Percentiles rank a stretch among this genome's conserved stretches.
Conservation (phyloP, 1,284 basidiomycete species). For the Ceratobasidium sp. region DNA sequence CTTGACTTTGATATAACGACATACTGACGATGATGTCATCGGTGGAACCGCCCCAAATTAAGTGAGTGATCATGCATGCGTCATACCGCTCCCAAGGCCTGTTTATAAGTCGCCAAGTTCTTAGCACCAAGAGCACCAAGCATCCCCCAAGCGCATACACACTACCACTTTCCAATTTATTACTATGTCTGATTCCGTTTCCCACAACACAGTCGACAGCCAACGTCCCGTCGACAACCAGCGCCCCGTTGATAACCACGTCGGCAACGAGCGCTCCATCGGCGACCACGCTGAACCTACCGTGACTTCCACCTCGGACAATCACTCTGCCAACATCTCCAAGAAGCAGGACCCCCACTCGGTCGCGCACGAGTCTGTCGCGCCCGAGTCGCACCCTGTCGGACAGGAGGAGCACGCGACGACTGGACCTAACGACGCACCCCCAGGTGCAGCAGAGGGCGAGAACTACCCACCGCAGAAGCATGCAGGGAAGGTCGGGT, state of each 20-base stretch:
- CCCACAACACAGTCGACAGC: too few species aligned
- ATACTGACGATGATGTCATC: too few species aligned
- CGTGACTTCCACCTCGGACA: constrained; percentile 3
- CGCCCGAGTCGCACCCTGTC: constrained; percentile 30
- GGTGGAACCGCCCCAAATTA: too few species aligned
- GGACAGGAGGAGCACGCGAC: background rate
- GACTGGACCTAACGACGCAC: constrained; percentile 3
- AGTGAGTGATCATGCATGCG: constrained; percentile 12
- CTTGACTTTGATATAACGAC: too few species aligned
- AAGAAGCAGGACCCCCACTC: constrained; percentile 15
- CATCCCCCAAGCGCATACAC: background rate
- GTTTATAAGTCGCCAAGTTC: constrained; percentile 1
- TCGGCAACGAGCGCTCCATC: too few species aligned
- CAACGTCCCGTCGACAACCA: too few species aligned
- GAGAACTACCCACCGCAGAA: constrained; percentile 54
- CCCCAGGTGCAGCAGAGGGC: constrained; percentile 16
- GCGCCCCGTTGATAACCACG: too few species aligned
- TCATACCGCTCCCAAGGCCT: background rate
- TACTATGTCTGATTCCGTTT: too few species aligned
- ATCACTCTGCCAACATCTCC: constrained; percentile 17
- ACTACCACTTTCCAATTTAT: too few species aligned
- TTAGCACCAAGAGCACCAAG: background rate
- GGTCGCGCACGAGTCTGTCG: constrained; percentile 16
- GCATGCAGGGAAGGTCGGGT: constrained; percentile 59
- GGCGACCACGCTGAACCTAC: constrained; percentile 15